These are phyloP conservation scores for Vinca minor DNA, from an alignment of 257 asterid genomes.

Conservation along the genomic window DNA sequence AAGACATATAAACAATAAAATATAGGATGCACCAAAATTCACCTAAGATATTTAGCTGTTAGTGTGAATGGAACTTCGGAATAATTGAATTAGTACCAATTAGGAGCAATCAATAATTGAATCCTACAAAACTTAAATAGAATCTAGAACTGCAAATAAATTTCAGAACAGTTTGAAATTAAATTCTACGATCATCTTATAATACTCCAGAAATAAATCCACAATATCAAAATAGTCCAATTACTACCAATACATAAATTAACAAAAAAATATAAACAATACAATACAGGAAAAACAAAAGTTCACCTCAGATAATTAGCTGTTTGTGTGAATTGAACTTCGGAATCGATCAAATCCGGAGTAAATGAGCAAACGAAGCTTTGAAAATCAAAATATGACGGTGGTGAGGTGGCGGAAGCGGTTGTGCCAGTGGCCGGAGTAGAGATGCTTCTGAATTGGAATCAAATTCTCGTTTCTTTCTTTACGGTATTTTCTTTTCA, in stretches of 20 bases:
- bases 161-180: neutral
- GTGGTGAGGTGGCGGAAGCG: neutral
- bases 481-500: neutral
- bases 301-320: neutral
- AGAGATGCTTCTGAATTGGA: neutral
- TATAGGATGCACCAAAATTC: conserved; percentile 1
- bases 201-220: neutral
- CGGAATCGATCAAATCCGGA: neutral
- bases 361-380: neutral
- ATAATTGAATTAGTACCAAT: neutral
- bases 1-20: neutral
- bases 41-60: neutral
- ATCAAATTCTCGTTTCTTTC: neutral
- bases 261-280: neutral
- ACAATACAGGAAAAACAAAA: neutral
- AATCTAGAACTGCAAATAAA: neutral
- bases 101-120: neutral
- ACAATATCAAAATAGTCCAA: neutral
- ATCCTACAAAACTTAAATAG: neutral
- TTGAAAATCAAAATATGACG: neutral
- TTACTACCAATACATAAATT: neutral
- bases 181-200: neutral
- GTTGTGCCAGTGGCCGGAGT: neutral
- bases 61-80: neutral
- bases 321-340: neutral